Conservation (phyloP, 73 alveolate genomes). For the Symbiodinium natans region DNA sequence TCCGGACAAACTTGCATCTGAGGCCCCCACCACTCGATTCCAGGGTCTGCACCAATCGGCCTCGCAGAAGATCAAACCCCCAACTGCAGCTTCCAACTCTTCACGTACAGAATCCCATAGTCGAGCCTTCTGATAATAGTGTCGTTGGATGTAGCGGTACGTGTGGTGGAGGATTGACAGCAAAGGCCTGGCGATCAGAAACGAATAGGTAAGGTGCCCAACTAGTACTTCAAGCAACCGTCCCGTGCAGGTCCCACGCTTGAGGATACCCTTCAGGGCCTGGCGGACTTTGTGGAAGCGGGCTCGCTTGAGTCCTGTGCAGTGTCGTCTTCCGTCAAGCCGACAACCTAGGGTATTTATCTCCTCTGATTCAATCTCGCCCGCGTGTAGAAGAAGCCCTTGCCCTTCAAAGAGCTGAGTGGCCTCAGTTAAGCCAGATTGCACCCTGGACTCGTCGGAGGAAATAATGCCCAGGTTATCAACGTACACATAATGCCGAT, state of each 20-base stretch:
- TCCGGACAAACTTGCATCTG: background rate
- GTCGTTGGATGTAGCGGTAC: background rate
- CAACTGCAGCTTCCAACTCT: background rate
- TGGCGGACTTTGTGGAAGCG: background rate
- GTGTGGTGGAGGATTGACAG: background rate
- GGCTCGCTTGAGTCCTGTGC: background rate
- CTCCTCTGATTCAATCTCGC: background rate
- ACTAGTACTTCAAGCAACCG: background rate
- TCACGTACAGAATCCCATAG: background rate
- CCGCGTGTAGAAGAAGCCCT: conserved; percentile 23
- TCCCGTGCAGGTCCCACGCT: background rate
- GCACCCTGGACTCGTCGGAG: background rate
- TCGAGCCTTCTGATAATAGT: background rate
- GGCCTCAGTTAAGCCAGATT: background rate
- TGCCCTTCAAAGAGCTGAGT: background rate
- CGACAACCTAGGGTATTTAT: background rate
- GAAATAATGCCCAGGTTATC: conserved; percentile 24
- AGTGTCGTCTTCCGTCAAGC: background rate
- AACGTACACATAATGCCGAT: conserved; percentile 32
- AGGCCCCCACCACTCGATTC: background rate
- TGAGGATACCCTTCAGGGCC: background rate
- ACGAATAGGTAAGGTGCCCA: conserved; percentile 22
- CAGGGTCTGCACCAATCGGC: conserved; percentile 28
- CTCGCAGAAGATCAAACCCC: background rate
- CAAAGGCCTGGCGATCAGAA: background rate